phyloP scores from a whole-genome alignment of 495 filamentous ascomycete genomes.

The Xylaria flabelliformis region DNA sequence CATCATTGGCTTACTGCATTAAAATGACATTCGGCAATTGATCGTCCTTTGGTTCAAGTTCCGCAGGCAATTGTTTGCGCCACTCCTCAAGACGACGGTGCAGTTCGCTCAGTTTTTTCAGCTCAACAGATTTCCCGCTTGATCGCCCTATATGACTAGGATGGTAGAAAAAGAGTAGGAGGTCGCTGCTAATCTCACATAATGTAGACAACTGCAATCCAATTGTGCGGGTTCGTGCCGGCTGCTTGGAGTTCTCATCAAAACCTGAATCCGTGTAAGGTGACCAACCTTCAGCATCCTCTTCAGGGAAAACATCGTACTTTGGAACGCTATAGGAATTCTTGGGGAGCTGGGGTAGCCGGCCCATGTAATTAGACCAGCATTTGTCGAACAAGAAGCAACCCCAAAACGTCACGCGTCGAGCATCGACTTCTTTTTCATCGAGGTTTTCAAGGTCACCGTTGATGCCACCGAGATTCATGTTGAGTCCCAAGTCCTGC shows the following conservation, averaged over 20 bases:
- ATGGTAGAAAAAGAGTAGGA: constrained; percentile 90
- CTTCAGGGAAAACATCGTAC: constrained; percentile 87
- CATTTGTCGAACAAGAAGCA: constrained; percentile 98
- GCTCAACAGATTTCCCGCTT: constrained; percentile 67
- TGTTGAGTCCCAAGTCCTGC: constrained; percentile 88
- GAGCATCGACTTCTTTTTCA: constrained; percentile 86
- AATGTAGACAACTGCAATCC: constrained; percentile 81
- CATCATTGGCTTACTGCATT: constrained; percentile 79
- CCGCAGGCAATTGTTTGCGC: constrained; percentile 83
- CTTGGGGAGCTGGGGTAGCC: constrained; percentile 83
- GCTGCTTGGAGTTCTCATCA: constrained; percentile 71
- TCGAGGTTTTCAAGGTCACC: constrained; percentile 64
- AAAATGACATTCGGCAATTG: constrained; percentile 86
- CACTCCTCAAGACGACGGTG: constrained; percentile 91
- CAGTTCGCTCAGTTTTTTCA: constrained; percentile 91
- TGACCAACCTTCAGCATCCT: constrained; percentile 85
- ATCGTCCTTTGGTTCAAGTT: constrained; percentile 89
- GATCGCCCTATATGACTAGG: constrained; percentile 68
- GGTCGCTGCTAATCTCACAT: constrained; percentile 91
- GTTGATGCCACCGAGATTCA: constrained; percentile 73
- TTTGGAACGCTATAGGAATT: constrained; percentile 82
- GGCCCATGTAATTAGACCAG: constrained; percentile 97
- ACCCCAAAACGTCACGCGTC: constrained; percentile 96
- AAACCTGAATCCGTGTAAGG: constrained; percentile 88
- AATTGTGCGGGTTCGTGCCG: constrained; percentile 81